A percentile compares a stretch with the other conserved stretches of the same genome.
Evolutionary conservation across 805 yeast species (phyloP).

Genomic region (Wickerhamomyces xylosicus): DNA sequence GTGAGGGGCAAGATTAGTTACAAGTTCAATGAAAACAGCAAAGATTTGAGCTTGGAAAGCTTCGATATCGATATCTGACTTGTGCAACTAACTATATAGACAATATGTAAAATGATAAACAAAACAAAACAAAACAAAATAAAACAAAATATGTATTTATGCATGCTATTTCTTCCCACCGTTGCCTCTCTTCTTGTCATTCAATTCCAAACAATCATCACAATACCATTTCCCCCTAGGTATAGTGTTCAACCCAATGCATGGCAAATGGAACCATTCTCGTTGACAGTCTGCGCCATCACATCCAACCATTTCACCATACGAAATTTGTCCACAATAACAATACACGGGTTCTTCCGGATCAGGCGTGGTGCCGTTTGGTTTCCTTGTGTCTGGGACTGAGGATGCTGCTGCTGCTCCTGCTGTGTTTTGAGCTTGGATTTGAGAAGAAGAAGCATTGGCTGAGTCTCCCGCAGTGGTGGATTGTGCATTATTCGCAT

Average conservation of each 20-base stretch:
- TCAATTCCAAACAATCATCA: constrained; percentile 41
- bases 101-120: background rate
- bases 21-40: constrained; percentile 3
- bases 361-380: constrained; percentile 32
- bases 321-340: constrained; percentile 5
- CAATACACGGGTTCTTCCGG: constrained; percentile 29
- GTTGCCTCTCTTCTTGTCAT: background rate
- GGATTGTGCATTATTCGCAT: no score
- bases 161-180: background rate
- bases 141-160: background rate
- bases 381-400: constrained; percentile 39
- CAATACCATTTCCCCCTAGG: constrained; percentile 86
- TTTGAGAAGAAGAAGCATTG: no score
- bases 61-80: constrained; percentile 3
- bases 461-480: no score
- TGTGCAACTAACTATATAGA: background rate
- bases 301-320: constrained; percentile 97
- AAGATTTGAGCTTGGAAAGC: constrained; percentile 4
- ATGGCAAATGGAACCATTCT: constrained; percentile 95
- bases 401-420: constrained; percentile 22
- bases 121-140: background rate
- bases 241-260: constrained; percentile 76
- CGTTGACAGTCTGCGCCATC: constrained; percentile 87
- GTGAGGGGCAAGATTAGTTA: background rate
- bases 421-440: constrained; percentile 4